Evolutionary conservation across 768 basidiomycete species (phyloP).

Genomic region (Hygrocybe punicea): DNA sequence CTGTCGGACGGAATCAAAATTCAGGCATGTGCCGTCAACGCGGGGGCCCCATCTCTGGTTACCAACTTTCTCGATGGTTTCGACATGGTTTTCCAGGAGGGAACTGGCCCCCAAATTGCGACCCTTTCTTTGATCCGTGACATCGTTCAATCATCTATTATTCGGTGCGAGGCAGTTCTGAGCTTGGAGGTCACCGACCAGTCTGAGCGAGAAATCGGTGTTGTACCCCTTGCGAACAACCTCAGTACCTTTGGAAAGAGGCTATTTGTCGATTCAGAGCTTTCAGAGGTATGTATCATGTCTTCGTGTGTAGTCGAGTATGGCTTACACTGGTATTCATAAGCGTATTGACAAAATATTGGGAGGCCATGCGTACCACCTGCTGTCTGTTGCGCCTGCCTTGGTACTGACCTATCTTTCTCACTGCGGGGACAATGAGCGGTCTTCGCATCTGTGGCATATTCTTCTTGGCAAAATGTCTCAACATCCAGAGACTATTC

Average conservation of each 20-base stretch:
- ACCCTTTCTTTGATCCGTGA: slow-evolving; percentile 31
- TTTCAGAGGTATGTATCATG: slow-evolving; percentile 39
- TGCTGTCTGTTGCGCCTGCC: slow-evolving; percentile 41
- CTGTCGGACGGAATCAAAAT: slow-evolving; percentile 33
- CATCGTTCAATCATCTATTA: slow-evolving; percentile 35
- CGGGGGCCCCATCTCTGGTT: slow-evolving; percentile 31
- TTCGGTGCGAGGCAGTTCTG: slow-evolving; percentile 29
- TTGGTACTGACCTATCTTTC: slow-evolving; percentile 54
- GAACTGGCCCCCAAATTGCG: slow-evolving; percentile 20
- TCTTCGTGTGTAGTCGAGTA: not conserved
- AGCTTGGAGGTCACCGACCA: slow-evolving; percentile 8
- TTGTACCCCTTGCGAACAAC: not conserved
- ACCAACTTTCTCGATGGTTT: slow-evolving; percentile 48
- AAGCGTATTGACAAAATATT: slow-evolving; percentile 50
- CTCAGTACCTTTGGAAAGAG: slow-evolving; percentile 45
- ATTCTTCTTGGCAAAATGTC: slow-evolving; percentile 45
- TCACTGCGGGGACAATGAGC: slow-evolving; percentile 37
- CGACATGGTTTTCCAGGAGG: slow-evolving; percentile 37
- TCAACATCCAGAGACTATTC: slow-evolving; percentile 26
- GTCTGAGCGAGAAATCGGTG: not conserved
- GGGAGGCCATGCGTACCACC: slow-evolving; percentile 32
- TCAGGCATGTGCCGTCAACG: slow-evolving; percentile 17
- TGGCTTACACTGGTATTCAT: not conserved
- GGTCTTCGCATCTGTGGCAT: slow-evolving; percentile 44
- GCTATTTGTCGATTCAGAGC: slow-evolving; percentile 44